These are phyloP conservation scores for Lodderomyces oxycetoniae DNA, from an alignment of 1,139 yeast species.

Conservation along the genomic window DNA sequence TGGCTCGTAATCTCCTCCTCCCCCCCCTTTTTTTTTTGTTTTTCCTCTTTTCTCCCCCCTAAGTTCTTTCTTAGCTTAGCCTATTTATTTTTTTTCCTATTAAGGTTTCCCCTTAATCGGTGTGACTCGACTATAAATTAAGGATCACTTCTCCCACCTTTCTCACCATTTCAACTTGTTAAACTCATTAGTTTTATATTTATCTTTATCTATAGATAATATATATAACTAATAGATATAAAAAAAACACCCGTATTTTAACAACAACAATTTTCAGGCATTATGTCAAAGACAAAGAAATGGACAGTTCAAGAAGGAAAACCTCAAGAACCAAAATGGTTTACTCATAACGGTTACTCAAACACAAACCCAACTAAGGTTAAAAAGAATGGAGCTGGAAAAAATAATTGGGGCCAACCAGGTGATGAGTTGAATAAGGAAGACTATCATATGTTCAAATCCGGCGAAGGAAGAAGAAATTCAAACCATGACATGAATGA, in stretches of 20 bases:
- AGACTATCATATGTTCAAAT: conserved; percentile 27
- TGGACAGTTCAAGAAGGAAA: conserved; percentile 64
- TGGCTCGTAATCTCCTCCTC: too few relatives aligned
- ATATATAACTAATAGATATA: not conserved
- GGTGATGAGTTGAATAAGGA: conserved; percentile 56
- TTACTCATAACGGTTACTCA: conserved; percentile 66
- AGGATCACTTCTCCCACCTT: too few relatives aligned
- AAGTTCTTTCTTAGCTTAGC: too few relatives aligned
- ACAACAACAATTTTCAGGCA: not conserved
- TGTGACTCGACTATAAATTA: too few relatives aligned
- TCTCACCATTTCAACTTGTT: too few relatives aligned
- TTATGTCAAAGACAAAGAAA: conserved; percentile 88
- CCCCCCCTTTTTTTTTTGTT: too few relatives aligned
- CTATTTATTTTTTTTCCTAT: too few relatives aligned
- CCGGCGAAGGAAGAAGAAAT: conserved; percentile 32
- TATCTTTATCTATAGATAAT: too few relatives aligned
- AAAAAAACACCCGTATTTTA: not conserved
- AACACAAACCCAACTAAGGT: conserved; percentile 69
- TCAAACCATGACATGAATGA: conserved; percentile 38
- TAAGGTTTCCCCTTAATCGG: too few relatives aligned
- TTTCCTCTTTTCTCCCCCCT: too few relatives aligned
- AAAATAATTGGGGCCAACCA: conserved; percentile 67
- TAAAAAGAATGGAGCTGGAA: conserved; percentile 85
- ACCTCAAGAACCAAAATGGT: conserved; percentile 58
- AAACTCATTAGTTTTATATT: not conserved